A percentile compares a stretch with the other conserved stretches of the same genome.
Conservation (phyloP, 768 basidiomycete species). For the Mycena crocata region DNA sequence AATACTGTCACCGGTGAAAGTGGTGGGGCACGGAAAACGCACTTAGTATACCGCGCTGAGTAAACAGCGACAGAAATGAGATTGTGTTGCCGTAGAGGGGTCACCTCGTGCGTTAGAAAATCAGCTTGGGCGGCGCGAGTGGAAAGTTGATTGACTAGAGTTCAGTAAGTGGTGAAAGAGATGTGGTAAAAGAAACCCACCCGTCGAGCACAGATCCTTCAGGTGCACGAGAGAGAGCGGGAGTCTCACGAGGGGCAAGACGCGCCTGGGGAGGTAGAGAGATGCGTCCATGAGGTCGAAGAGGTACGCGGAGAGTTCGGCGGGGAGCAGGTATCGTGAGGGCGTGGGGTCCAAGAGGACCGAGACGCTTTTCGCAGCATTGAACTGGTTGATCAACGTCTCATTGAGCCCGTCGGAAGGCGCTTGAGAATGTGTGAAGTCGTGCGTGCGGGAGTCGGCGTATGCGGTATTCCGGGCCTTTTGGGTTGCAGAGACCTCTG, state of each 20-base stretch:
- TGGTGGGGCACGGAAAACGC: too few relatives aligned
- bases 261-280: slow-evolving; percentile 31
- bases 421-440: slow-evolving; percentile 48
- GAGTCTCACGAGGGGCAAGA: slow-evolving; percentile 34
- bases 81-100: slow-evolving; percentile 50
- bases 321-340: slow-evolving; percentile 27
- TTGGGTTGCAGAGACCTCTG: slow-evolving; percentile 30
- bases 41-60: slow-evolving; percentile 79
- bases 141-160: slow-evolving; percentile 70
- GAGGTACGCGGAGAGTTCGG: slow-evolving; percentile 25
- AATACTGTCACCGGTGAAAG: not conserved
- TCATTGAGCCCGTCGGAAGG: slow-evolving; percentile 47
- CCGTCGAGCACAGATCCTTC: slow-evolving; percentile 58
- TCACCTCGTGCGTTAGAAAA: slow-evolving; percentile 57
- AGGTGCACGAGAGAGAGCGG: slow-evolving; percentile 35
- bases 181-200: slow-evolving; percentile 37
- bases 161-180: not conserved
- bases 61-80: slow-evolving; percentile 52
- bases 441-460: slow-evolving; percentile 47
- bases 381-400: slow-evolving; percentile 59
- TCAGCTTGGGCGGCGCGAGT: slow-evolving; percentile 63
- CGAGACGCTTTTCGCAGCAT: slow-evolving; percentile 54
- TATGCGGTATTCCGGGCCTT: slow-evolving; percentile 27
- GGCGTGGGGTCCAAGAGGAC: slow-evolving; percentile 31
- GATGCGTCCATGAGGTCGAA: slow-evolving; percentile 25